Percentiles rank a stretch among this genome's conserved stretches.
Evolutionary conservation across 148 eudicot genomes (phyloP).

Genomic region (Dysphania ambrosioides): DNA sequence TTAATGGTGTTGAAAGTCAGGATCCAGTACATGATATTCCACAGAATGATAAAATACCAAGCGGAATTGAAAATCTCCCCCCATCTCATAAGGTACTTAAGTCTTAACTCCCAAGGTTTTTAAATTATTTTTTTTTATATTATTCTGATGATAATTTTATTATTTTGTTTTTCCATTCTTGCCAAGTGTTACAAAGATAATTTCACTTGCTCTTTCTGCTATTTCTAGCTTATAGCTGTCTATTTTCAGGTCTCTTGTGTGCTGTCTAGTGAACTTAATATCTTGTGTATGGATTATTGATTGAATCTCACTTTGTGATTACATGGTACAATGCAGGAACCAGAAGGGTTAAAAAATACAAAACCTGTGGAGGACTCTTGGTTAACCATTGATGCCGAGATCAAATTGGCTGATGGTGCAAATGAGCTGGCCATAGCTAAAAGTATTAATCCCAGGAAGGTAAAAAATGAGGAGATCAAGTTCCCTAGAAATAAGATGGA

Average conservation of each 20-base stretch:
- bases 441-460: slow-evolving; percentile 25
- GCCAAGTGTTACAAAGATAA: no score
- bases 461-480: slow-evolving; percentile 27
- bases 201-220: no score
- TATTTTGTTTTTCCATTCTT: not conserved
- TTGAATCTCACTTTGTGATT: not conserved
- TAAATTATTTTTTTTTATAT: slow-evolving; percentile 7
- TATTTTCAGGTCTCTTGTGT: not conserved
- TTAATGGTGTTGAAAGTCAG: slow-evolving; percentile 38
- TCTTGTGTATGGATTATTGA: not conserved
- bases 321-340: slow-evolving; percentile 22
- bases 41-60: slow-evolving; percentile 31
- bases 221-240: not conserved
- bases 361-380: slow-evolving; percentile 25
- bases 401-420: slow-evolving; percentile 22
- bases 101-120: no score
- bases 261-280: not conserved
- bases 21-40: slow-evolving; percentile 32
- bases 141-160: not conserved
- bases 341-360: slow-evolving; percentile 30
- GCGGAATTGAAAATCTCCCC: slow-evolving; percentile 42
- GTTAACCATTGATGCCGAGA: slow-evolving; percentile 25
- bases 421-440: slow-evolving; percentile 24
- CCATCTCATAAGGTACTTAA: slow-evolving; percentile 39
- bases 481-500: slow-evolving; percentile 15